Base-by-base conservation (phyloP, 768 basidiomycete species). In the Cubamyces lactineus region DNA sequence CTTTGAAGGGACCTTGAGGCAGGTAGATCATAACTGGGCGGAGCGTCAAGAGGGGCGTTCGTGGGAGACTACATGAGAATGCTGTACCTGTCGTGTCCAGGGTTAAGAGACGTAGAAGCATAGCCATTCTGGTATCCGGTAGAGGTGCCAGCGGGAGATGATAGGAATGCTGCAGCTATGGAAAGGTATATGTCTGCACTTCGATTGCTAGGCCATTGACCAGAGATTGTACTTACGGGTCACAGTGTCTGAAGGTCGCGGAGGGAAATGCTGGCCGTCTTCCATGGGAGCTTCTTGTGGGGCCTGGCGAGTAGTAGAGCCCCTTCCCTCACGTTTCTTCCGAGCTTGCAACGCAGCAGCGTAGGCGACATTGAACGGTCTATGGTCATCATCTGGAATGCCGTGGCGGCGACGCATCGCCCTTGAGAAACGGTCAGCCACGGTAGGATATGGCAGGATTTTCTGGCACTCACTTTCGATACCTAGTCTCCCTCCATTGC, bases 361-460 rank as follows among this genome's bases (percentile, higher is more conserved):
- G 74, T 90, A 91, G n/a, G 92, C 92, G 65, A 93, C 89, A 72
- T 89, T 89, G 80, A 94, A 94, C 13, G 92, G 90, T 34, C 92
- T 82, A 65, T 85, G 80, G 78, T 94, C 92, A 59, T 79, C 80
- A 78, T 94, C 92, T 17, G 92, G 92, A 62, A 94, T 94, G 48
- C 92, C 92, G 70, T 92, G 85, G 75, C 83, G 80, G 66, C 92
- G 79, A 62, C 92, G 85, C 80, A 86, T 86, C 64, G 86, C 80
- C 68, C 89, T 92, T 65, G 59, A 61, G 38, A 57, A 45, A 39
- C 39, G 21, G 56, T 24, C 23, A 61, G 53, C 48, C 50, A 39
- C 28, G 23, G 19, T 57, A 23, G 39, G 57, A 56, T 57, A 23
- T 28, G 21, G 62, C 51, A 63, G 50, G 26, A 45, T 38, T 28